Percentiles rank a stretch among this genome's conserved stretches.
These are phyloP conservation scores for Apiospora kogelbergensis DNA, from an alignment of 2,329 filamentous ascomycete species.

Conservation along the genomic window DNA sequence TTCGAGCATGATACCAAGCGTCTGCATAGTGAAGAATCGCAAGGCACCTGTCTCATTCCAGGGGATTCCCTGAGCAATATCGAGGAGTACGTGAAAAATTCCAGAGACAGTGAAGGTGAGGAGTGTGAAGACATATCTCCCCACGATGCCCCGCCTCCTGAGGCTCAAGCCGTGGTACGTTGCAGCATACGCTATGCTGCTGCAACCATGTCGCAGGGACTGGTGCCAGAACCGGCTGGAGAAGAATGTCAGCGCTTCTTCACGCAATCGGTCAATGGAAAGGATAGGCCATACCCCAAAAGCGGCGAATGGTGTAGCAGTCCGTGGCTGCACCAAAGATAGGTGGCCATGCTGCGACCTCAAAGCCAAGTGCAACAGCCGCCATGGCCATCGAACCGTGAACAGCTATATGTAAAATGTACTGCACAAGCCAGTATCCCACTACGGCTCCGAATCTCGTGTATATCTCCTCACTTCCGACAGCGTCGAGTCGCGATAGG, in stretches of 20 bases:
- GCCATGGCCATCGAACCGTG: too few relatives aligned
- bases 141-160: not conserved
- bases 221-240: not conserved
- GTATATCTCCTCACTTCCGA: too few relatives aligned
- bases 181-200: not conserved
- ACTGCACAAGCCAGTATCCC: too few relatives aligned
- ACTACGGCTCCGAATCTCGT: too few relatives aligned
- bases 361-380: not conserved
- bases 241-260: not conserved
- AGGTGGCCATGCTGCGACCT: not conserved
- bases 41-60: not conserved
- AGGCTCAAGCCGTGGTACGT: not conserved
- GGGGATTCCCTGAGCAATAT: not conserved
- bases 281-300: not conserved
- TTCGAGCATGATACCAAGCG: not conserved
- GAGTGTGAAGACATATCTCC: not conserved
- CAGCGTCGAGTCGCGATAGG: too few relatives aligned
- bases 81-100: not conserved
- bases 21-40: constrained; percentile 1
- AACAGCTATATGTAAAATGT: too few relatives aligned
- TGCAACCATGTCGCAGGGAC: not conserved
- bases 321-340: not conserved
- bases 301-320: not conserved
- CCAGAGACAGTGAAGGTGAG: not conserved
- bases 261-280: not conserved